Conservation (phyloP, 2,329 filamentous ascomycete genomes). For the Sporothrix phasma region DNA sequence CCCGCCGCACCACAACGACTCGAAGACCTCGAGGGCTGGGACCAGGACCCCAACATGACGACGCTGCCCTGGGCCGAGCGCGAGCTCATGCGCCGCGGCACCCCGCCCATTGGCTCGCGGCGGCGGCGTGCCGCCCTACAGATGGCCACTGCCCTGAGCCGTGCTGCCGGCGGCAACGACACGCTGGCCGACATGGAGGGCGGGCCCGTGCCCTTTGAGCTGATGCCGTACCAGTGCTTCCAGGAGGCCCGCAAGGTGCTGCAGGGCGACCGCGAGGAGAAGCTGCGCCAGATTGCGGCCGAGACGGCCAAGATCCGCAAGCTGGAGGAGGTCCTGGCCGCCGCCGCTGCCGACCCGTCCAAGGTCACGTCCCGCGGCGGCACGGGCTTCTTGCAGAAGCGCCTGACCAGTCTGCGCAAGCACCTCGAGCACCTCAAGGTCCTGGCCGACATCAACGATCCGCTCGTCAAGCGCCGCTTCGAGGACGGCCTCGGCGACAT, state of each 20-base stretch:
- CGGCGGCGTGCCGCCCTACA: conserved; percentile 67
- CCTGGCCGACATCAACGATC: conserved; percentile 88
- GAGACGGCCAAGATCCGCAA: conserved; percentile 60
- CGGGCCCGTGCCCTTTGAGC: conserved; percentile 73
- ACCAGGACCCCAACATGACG: conserved; percentile 59
- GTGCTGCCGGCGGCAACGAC: not conserved
- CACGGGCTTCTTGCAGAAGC: conserved; percentile 52
- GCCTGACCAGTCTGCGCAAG: conserved; percentile 58
- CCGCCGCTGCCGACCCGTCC: conserved; percentile 31
- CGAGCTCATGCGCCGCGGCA: conserved; percentile 56
- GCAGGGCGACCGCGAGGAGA: conserved; percentile 68
- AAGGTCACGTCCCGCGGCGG: conserved; percentile 50
- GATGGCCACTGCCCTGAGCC: not conserved
- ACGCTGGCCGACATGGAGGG: conserved; percentile 23
- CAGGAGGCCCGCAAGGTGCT: conserved; percentile 87
- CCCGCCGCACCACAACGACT: not conserved
- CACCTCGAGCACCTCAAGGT: conserved; percentile 76
- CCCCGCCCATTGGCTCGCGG: conserved; percentile 70
- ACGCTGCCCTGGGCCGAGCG: conserved; percentile 54
- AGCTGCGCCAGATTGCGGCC: conserved; percentile 60
- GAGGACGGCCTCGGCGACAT: conserved; percentile 89
- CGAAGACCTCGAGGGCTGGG: conserved; percentile 29
- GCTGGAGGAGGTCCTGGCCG: conserved; percentile 42
- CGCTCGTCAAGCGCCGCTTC: conserved; percentile 82
- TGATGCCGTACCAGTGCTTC: conserved; percentile 94